These are phyloP conservation scores for Helicosporidium sp. DNA, from an alignment of 139 green algal species.

Conservation along the genomic window DNA sequence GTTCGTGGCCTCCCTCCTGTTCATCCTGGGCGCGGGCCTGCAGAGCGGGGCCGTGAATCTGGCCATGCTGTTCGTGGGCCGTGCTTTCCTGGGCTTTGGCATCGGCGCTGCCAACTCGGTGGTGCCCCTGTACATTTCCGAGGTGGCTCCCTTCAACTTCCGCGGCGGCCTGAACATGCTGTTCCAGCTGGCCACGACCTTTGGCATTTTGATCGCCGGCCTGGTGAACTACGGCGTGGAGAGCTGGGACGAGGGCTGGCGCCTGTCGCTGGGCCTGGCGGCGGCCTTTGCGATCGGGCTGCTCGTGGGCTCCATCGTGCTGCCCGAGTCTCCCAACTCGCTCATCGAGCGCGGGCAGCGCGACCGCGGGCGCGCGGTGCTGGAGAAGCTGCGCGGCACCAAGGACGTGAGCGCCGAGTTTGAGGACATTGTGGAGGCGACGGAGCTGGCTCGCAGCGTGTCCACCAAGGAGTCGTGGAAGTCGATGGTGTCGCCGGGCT, in stretches of 20 bases:
- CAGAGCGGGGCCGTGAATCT: conserved; percentile 27
- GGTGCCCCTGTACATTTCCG: conserved; percentile 13
- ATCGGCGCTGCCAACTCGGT: conserved; percentile 42
- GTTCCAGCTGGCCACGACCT: conserved; percentile 18
- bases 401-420: conserved; percentile 24
- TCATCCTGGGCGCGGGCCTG: conserved; percentile 31
- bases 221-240: conserved; percentile 21
- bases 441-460: background rate
- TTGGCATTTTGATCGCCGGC: conserved; percentile 20
- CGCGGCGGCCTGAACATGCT: conserved; percentile 17
- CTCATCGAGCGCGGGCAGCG: conserved; percentile 37
- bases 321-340: conserved; percentile 58
- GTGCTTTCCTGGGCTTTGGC: conserved; percentile 48
- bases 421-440: conserved; percentile 22
- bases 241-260: conserved; percentile 9
- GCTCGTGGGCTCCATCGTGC: conserved; percentile 25
- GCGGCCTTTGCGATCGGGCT: conserved; percentile 14
- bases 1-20: conserved; percentile 24
- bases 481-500: background rate
- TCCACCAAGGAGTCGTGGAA: background rate
- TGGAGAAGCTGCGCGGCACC: conserved; percentile 31
- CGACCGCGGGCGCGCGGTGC: conserved; percentile 21
- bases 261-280: conserved; percentile 13
- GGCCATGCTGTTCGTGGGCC: conserved; percentile 47
- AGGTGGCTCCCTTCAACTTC: conserved; percentile 17